Base-by-base conservation (phyloP, 305 asterid species). In the Caryopteris hybrid region DNA sequence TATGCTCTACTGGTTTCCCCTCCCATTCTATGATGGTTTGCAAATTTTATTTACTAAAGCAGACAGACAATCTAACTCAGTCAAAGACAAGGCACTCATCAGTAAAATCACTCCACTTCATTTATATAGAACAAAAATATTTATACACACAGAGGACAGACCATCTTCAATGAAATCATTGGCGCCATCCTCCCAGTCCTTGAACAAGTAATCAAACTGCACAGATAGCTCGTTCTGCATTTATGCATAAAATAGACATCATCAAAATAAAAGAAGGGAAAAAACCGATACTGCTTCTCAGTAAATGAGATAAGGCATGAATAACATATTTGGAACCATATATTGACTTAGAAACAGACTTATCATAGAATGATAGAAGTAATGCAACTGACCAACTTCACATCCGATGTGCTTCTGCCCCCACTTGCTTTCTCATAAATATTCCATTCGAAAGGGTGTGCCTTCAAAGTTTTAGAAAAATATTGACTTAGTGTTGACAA, bases 191-290 rank as follows among this genome's bases (percentile, higher is more conserved):
- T 91, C 95, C 99, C 99, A 93, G 66, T 84, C 88, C 84, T 83
- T 87, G 84, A 93, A 93, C 74, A 93, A 82, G 78, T 87, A 96
- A 83, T 93, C 99, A 67, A 93, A 87, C 83, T 89, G 96, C 86
- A 93, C 85, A 6, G 97, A 90, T 63, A 90, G 79, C 66, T 87
- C 92, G 43, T 83, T 84, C 96, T 88, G 95, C 96, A 80, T 79
- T 51, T 14, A 56, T 58, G 64, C 45, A 69, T 65, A 69, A 58
- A 80, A 75, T 53, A 34, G 31, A 38, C 57, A 60, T 73, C 61
- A 68, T 58, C 14, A 70, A 70, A 80, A 54, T 34, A 72, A 55
- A 66, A 43, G 38, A 58, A 64, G 55, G 76, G 7, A 6, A 62
- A 59, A 18, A 65, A 64, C 16, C 7, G 62, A 54, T 59, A 52